phyloP scores from a whole-genome alignment of 1,139 yeast species.

The Debaryomyces psychrophilus region DNA sequence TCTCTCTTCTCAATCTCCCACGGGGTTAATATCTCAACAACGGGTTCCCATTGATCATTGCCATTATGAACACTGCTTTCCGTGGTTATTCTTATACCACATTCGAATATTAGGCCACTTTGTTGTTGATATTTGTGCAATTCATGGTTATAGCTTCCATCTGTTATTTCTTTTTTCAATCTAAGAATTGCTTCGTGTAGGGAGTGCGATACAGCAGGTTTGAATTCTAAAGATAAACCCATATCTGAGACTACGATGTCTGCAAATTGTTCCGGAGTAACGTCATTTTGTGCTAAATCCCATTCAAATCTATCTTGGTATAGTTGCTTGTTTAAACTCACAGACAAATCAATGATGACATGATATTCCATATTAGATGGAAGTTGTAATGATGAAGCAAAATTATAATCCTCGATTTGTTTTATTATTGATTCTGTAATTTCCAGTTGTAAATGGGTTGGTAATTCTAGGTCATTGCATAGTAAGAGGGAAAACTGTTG shows the following conservation, averaged over 20 bases:
- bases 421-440: slow-evolving; percentile 73
- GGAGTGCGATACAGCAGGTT: slow-evolving; percentile 88
- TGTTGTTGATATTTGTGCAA: slow-evolving; percentile 49
- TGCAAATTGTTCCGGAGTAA: slow-evolving; percentile 87
- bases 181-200: slow-evolving; percentile 78
- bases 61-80: slow-evolving; percentile 51
- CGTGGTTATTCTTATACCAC: slow-evolving; percentile 48
- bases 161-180: slow-evolving; percentile 82
- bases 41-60: slow-evolving; percentile 84
- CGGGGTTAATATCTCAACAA: slow-evolving; percentile 80
- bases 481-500: slow-evolving; percentile 79
- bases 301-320: slow-evolving; percentile 95
- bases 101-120: slow-evolving; percentile 48
- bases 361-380: slow-evolving; percentile 69
- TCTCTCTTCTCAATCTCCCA: slow-evolving; percentile 96
- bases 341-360: slow-evolving; percentile 79
- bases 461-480: slow-evolving; percentile 82
- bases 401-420: slow-evolving; percentile 73
- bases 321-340: slow-evolving; percentile 79
- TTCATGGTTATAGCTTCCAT: slow-evolving; percentile 62
- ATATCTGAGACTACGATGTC: slow-evolving; percentile 78
- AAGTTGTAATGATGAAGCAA: slow-evolving; percentile 60
- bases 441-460: slow-evolving; percentile 61
- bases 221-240: slow-evolving; percentile 83
- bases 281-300: slow-evolving; percentile 69